Evolutionary conservation across 768 basidiomycete species (phyloP), one percentile per base, ranked within the genome.

Genomic region (Lentinula sp.): DNA sequence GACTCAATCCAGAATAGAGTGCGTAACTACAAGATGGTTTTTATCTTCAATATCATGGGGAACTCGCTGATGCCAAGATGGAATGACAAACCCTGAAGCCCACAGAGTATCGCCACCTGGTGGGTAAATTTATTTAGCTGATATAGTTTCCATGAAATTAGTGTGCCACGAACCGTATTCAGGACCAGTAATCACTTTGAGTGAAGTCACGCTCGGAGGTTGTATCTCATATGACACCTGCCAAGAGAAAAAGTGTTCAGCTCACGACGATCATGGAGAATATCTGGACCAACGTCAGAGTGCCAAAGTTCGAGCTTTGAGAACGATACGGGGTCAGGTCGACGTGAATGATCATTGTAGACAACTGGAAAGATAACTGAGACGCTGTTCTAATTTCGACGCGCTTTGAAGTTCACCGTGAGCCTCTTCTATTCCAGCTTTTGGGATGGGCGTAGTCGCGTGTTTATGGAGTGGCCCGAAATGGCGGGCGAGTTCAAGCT

Each of bases 381-480:
- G 28, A 60, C 55, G 15, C 31, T 32, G 18, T n/a, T 18, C 35
- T 40, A 45, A 23, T 35, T 18, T 43, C 23, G 1, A 2, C 62
- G 15, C 15, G 31, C 58, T 6, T 34, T 52, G 32, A 32, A 32
- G 70, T 79, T 50, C 62, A 86, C 89, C 78, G 65, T 91, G 89
- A 4, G 89, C 88, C 74, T 89, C 87, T 66, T 90, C 86, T 3
- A 91, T 77, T 15, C 90, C 91, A 16, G 79, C 84, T 67, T 83
- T 81, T 1, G 92, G 88, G 52, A 93, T 78, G 0, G 87, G 87
- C 9, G 89, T 91, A 2, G 89, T 91, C 3, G 91, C 87, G 67
- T 95, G 91, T 69, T 87, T 89, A 71, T 94, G 91, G 50, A 91
- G 79, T 51, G 82, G 88, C 4, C 90, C 90, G 59, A 80, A 90